Conservation (phyloP, 805 yeast genomes). For the Hanseniaspora occidentalis region DNA sequence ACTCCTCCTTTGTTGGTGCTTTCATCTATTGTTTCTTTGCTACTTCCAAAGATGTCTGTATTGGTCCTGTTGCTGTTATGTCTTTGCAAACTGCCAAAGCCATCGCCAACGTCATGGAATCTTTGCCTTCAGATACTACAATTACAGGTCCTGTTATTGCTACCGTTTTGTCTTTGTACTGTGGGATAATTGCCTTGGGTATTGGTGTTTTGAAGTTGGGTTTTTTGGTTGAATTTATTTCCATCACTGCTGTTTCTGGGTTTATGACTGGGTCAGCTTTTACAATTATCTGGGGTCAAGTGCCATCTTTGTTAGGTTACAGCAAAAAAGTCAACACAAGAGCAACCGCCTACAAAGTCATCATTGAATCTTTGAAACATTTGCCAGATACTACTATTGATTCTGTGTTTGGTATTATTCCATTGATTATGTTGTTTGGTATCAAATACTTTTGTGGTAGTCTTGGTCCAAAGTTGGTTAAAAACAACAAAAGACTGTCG, state of each 20-base stretch:
- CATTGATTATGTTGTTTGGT: constrained; percentile 53
- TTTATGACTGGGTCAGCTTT: constrained; percentile 94
- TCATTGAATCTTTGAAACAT: constrained; percentile 59
- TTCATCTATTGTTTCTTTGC: constrained; percentile 83
- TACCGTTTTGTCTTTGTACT: constrained; percentile 60
- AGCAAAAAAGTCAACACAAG: constrained; percentile 56
- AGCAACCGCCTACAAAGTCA: constrained; percentile 53
- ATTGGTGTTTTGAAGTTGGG: constrained; percentile 77
- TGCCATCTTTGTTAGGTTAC: constrained; percentile 78
- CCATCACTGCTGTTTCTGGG: constrained; percentile 86
- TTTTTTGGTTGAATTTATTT: constrained; percentile 76
- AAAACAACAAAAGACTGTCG: constrained; percentile 30
- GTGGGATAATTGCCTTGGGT: constrained; percentile 79
- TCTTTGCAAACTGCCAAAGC: constrained; percentile 74
- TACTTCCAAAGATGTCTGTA: constrained; percentile 88
- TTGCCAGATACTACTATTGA: constrained; percentile 57
- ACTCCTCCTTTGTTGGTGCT: constrained; percentile 87
- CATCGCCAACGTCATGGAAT: constrained; percentile 46
- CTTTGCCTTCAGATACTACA: constrained; percentile 28
- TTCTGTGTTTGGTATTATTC: constrained; percentile 82
- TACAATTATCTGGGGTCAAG: constrained; percentile 70
- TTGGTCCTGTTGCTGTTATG: constrained; percentile 97
- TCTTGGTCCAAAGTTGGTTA: constrained; percentile 44
- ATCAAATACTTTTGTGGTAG: constrained; percentile 55
- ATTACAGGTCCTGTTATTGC: constrained; percentile 52